phyloP scores from a whole-genome alignment of 83 land plant species.

The Picea engelmannii region DNA sequence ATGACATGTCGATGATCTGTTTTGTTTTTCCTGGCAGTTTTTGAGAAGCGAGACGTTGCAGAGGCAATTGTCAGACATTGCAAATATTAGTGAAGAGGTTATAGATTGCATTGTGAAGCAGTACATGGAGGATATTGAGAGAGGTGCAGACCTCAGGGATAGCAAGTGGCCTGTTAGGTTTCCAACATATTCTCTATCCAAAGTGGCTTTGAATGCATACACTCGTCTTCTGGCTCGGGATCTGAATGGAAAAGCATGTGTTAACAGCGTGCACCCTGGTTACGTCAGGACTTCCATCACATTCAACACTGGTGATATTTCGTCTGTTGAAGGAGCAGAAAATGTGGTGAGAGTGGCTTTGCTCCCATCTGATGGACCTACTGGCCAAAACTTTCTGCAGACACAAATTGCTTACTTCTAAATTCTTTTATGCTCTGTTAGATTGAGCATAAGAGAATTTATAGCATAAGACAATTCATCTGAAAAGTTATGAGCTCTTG shows the following conservation, averaged over 20 bases:
- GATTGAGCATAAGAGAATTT: no score
- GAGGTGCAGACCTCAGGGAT: no score
- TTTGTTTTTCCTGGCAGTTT: background rate
- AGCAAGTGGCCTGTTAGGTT: background rate
- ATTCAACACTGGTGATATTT: conserved; percentile 31
- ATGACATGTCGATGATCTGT: no score
- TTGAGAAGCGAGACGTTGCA: background rate
- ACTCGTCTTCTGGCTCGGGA: conserved; percentile 4
- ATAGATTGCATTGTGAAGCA: background rate
- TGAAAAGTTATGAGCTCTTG: no score
- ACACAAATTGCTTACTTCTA: background rate
- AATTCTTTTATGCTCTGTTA: no score
- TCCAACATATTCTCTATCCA: background rate
- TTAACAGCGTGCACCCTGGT: conserved; percentile 66
- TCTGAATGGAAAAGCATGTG: conserved; percentile 16
- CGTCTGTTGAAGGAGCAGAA: conserved; percentile 51
- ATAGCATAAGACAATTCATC: no score
- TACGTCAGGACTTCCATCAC: conserved; percentile 54
- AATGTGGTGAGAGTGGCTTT: conserved; percentile 24
- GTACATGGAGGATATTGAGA: background rate
- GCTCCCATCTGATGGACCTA: conserved; percentile 46
- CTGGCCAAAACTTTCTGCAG: conserved; percentile 43
- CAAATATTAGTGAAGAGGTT: background rate
- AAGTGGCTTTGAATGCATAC: conserved; percentile 12
- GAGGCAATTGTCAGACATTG: background rate